These are phyloP conservation scores for Carex kokanica DNA, from an alignment of 176 grass and related monocot species.

Conservation along the genomic window DNA sequence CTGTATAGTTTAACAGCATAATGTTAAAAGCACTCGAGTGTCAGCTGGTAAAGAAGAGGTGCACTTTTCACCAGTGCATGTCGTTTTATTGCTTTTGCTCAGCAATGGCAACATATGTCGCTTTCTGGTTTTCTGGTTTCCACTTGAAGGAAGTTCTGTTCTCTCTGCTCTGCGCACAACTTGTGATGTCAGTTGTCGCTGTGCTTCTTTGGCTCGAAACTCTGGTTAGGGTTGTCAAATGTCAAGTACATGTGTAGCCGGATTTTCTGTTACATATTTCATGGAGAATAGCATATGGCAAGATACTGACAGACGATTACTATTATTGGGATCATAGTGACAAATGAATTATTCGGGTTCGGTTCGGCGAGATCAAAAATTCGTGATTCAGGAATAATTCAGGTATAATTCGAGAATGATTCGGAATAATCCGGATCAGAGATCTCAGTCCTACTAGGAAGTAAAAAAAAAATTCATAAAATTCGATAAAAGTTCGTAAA, in stretches of 20 bases:
- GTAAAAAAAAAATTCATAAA: too few relatives aligned
- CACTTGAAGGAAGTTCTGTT: not conserved
- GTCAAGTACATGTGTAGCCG: not conserved
- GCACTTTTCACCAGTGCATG: constrained; percentile 5
- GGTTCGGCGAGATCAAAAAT: too few relatives aligned
- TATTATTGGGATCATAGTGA: too few relatives aligned
- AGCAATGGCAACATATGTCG: constrained; percentile 4
- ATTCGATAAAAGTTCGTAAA: too few relatives aligned
- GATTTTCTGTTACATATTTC: not conserved
- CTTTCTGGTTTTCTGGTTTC: constrained; percentile 9
- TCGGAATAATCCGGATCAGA: too few relatives aligned
- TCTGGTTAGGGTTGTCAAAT: not conserved
- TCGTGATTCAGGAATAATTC: too few relatives aligned
- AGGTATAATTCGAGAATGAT: too few relatives aligned
- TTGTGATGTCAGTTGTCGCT: not conserved
- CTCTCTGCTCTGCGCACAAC: not conserved
- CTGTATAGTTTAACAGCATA: not conserved
- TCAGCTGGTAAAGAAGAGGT: not conserved
- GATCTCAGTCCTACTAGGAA: too few relatives aligned
- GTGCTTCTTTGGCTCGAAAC: not conserved
- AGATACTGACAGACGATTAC: not conserved
- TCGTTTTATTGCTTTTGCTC: not conserved
- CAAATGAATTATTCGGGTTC: too few relatives aligned
- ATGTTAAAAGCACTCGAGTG: not conserved
- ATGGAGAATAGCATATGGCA: not conserved